phyloP scores from a whole-genome alignment of 2,329 filamentous ascomycete genomes.

The Epichloe sibirici region DNA sequence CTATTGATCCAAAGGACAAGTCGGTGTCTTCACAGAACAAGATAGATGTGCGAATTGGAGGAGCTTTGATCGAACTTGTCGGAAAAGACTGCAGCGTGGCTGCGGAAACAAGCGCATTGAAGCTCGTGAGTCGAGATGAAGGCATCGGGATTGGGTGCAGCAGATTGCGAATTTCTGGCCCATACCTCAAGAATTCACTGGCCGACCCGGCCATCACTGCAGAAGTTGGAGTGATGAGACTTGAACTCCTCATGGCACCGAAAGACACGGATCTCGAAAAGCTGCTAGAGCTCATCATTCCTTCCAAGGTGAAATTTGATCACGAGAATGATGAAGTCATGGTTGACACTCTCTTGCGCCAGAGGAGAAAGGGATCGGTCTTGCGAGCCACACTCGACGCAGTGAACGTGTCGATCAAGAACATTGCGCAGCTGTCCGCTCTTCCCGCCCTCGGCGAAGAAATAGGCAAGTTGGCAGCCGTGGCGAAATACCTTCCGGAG shows the following conservation, averaged over 20 bases:
- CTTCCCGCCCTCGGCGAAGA: conserved; percentile 67
- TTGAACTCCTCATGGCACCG: conserved; percentile 63
- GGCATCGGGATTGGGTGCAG: conserved; percentile 63
- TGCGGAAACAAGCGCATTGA: conserved; percentile 69
- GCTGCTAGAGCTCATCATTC: conserved; percentile 75
- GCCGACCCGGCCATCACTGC: conserved; percentile 49
- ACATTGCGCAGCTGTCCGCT: conserved; percentile 51
- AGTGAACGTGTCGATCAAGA: conserved; percentile 49
- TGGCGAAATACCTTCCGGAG: conserved; percentile 89
- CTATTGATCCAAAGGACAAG: conserved; percentile 35
- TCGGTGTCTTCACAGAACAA: conserved; percentile 46
- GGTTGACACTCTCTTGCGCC: conserved; percentile 78
- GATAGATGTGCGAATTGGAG: conserved; percentile 63
- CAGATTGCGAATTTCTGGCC: conserved; percentile 62
- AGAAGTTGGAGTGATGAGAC: conserved; percentile 51
- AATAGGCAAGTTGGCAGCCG: conserved; percentile 67
- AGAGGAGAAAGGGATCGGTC: conserved; percentile 76
- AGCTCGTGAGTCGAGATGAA: conserved; percentile 62
- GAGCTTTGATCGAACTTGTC: conserved; percentile 61
- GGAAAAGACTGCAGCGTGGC: conserved; percentile 65
- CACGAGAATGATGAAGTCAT: conserved; percentile 87
- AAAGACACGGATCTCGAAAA: conserved; percentile 71
- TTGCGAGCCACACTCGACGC: conserved; percentile 57
- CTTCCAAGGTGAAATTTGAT: conserved; percentile 78
- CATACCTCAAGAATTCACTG: conserved; percentile 41